Evolutionary conservation across 2,329 filamentous ascomycete genomes (phyloP).

Genomic region (Sporothrix schenckii): DNA sequence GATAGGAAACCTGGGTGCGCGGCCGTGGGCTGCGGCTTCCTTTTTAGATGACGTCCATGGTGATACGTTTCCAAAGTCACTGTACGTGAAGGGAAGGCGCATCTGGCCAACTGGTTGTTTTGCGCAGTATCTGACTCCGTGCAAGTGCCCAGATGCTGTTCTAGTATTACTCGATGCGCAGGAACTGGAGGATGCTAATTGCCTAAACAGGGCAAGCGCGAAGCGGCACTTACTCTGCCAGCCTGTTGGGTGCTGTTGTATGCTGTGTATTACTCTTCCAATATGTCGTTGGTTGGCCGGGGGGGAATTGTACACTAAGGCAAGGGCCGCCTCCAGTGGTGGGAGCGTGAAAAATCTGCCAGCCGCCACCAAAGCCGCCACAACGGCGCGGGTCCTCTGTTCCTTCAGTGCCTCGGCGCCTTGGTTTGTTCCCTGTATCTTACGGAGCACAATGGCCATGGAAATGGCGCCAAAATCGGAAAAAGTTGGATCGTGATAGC

Average conservation of each 20-base stretch:
- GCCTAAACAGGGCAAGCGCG: conserved; percentile 13
- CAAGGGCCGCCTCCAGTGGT: background rate
- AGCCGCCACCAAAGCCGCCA: conserved; percentile 14
- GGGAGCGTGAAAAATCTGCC: conserved; percentile 10
- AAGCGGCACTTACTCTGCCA: background rate
- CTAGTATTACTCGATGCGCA: background rate
- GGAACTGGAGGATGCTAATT: conserved; percentile 4
- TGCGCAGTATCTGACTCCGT: background rate
- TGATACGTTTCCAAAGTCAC: background rate
- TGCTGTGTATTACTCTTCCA: background rate
- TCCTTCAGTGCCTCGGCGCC: background rate
- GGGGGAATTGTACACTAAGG: background rate
- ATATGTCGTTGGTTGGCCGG: background rate
- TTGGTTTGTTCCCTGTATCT: background rate
- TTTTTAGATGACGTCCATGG: background rate
- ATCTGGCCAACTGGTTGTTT: background rate
- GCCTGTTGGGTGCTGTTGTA: background rate
- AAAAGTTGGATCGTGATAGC: conserved; percentile 14
- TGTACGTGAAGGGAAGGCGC: background rate
- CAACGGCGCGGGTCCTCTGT: background rate
- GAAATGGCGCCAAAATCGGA: background rate
- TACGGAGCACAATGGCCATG: conserved; percentile 7
- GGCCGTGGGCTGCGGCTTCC: background rate
- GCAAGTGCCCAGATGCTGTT: background rate
- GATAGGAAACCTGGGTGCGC: background rate